A percentile compares a stretch with the other conserved stretches of the same genome.
Evolutionary conservation across 148 eudicot genomes (phyloP).

Genomic region (Nepenthes gracilis): DNA sequence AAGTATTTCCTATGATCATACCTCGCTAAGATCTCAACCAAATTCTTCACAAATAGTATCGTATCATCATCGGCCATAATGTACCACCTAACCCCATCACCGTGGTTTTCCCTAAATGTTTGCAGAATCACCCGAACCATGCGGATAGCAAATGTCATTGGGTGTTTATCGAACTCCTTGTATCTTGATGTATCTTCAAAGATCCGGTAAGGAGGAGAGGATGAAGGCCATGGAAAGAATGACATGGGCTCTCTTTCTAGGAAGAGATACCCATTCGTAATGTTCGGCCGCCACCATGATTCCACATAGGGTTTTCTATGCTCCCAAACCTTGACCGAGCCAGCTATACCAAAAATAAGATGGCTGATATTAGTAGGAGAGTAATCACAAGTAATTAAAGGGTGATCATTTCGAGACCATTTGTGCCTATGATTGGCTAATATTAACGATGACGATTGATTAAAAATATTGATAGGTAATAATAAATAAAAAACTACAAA

Average conservation of each 20-base stretch:
- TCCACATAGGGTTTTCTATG: slow-evolving; percentile 27
- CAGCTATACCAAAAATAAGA: slow-evolving; percentile 43
- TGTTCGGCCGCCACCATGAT: slow-evolving; percentile 61
- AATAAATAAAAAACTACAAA: slow-evolving; percentile 20
- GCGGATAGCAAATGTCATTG: slow-evolving; percentile 21
- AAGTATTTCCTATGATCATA: slow-evolving; percentile 49
- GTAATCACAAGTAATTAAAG: not conserved
- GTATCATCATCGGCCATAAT: slow-evolving; percentile 61
- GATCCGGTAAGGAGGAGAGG: slow-evolving; percentile 32
- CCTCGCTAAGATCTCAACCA: slow-evolving; percentile 31
- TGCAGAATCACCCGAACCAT: slow-evolving; percentile 33
- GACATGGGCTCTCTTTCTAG: slow-evolving; percentile 30
- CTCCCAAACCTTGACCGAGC: slow-evolving; percentile 29
- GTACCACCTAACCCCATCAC: slow-evolving; percentile 41
- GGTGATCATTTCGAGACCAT: not conserved
- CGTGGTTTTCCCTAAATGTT: slow-evolving; percentile 26
- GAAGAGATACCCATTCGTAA: slow-evolving; percentile 38
- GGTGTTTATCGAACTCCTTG: slow-evolving; percentile 24
- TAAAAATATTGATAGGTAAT: slow-evolving; percentile 8
- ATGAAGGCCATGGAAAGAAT: slow-evolving; percentile 33
- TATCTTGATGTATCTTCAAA: slow-evolving; percentile 28
- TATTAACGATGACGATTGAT: not conserved
- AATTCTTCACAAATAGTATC: slow-evolving; percentile 30
- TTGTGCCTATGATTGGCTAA: not conserved
- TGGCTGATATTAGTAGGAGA: slow-evolving; percentile 34